Percentiles rank a stretch among this genome's conserved stretches.
Evolutionary conservation across 2,329 filamentous ascomycete species (phyloP).

Genomic region (Calonectria hawksworthii): DNA sequence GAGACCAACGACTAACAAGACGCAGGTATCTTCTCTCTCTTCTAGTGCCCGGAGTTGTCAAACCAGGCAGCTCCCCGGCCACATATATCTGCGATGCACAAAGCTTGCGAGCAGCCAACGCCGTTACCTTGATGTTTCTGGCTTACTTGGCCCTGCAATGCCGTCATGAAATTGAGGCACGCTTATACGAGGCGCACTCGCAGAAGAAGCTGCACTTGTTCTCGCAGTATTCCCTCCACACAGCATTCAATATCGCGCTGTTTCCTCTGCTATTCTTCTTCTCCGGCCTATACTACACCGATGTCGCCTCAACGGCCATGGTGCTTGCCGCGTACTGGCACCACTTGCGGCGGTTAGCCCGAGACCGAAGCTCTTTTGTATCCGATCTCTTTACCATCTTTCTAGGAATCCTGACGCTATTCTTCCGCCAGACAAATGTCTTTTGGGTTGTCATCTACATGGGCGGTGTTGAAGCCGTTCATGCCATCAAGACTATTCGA

Average conservation of each 20-base stretch:
- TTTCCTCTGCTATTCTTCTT: conserved; percentile 98
- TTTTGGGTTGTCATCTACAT: conserved; percentile 92
- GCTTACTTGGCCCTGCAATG: conserved; percentile 64
- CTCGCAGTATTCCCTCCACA: conserved; percentile 66
- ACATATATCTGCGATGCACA: conserved; percentile 44
- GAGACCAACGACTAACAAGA: conserved; percentile 17
- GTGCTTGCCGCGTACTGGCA: conserved; percentile 79
- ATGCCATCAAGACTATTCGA: conserved; percentile 62
- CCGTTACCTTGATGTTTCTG: conserved; percentile 55
- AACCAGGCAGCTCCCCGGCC: conserved; percentile 18
- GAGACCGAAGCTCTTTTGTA: conserved; percentile 47
- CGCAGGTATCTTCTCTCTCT: conserved; percentile 62
- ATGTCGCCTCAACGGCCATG: conserved; percentile 83
- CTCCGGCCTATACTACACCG: conserved; percentile 94
- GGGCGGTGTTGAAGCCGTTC: conserved; percentile 71
- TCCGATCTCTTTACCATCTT: conserved; percentile 62
- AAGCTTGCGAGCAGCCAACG: conserved; percentile 65
- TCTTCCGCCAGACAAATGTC: conserved; percentile 94
- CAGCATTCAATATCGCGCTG: conserved; percentile 82
- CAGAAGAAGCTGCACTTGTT: conserved; percentile 36
- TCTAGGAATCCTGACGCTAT: conserved; percentile 75
- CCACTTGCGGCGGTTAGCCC: conserved; percentile 62
- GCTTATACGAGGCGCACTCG: conserved; percentile 49
- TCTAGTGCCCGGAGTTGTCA: conserved; percentile 42
- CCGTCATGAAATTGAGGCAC: conserved; percentile 65